Percentiles rank a stretch among this genome's conserved stretches.
phyloP scores from a whole-genome alignment of 495 filamentous ascomycete species.

The Daldinia loculata region DNA sequence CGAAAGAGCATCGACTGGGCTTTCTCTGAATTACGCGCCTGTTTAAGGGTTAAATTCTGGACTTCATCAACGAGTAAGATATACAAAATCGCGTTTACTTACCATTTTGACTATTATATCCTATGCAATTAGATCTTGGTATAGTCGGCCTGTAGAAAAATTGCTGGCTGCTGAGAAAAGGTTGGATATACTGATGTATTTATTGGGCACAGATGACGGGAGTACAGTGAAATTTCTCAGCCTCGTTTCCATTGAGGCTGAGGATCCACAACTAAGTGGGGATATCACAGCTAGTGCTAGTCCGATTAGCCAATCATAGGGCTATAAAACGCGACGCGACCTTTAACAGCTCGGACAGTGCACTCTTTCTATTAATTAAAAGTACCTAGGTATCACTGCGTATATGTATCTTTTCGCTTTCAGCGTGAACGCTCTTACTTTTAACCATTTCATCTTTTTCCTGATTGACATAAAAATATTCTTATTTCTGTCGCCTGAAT shows the following conservation, averaged over 20 bases:
- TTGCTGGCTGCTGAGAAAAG: constrained; percentile 3
- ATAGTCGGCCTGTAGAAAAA: neutral
- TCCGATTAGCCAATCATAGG: neutral
- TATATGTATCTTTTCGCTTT: neutral
- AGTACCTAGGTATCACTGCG: neutral
- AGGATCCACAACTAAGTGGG: neutral
- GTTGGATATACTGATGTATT: neutral
- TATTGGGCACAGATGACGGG: constrained; percentile 13
- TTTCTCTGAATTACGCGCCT: constrained; percentile 89
- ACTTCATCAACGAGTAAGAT: neutral
- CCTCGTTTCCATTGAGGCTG: constrained; percentile 35
- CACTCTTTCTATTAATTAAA: neutral
- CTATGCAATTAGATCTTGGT: neutral
- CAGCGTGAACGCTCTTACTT: neutral
- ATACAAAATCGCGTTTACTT: constrained; percentile 8
- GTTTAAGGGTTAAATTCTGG: constrained; percentile 19
- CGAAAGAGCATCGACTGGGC: constrained; percentile 99
- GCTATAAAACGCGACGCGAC: constrained; percentile 16
- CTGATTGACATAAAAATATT: neutral
- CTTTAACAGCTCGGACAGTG: constrained; percentile 1
- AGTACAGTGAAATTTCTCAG: constrained; percentile 20
- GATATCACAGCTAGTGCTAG: neutral
- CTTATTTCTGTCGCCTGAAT: neutral
- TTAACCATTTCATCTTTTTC: constrained; percentile 4
- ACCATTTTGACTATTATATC: constrained; percentile 43